Evolutionary conservation across 2,329 filamentous ascomycete species (phyloP), one percentile per base, ranked within the genome.

Genomic region (Beauveria brongniartii): DNA sequence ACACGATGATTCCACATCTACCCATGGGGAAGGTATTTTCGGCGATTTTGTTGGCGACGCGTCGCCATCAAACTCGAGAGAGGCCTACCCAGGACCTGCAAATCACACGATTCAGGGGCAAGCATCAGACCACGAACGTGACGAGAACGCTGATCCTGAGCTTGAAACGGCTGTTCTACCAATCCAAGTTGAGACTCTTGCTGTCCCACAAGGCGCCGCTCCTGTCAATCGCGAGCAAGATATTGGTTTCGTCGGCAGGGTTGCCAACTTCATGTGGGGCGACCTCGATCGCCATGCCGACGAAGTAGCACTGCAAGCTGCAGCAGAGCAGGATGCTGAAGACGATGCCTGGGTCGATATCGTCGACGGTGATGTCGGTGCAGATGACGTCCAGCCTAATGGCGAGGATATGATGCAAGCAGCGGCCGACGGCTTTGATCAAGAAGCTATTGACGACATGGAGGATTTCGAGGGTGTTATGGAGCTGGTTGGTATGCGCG

Each of bases 401-500:
- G 62, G 30, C 16, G 57, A 56, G 6, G 63, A 66, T 12, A 72
- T 70, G 30, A 73, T 52, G 20, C 43, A 59, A 52, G 60, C 18
- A 18, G 50, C 50, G 18, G 48, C 51, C 46, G 86, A 84, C 18
- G 89, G 82, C 9, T 77, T 93, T 41, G 91, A 96, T 59, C 82
- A 85, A 59, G 87, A 90, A 66, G 88, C 87, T 10, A 82, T 91
- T 47, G 90, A 92, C 48, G 89, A 97, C 66, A 90, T 90, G 10
- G 94, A 99, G 74, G 94, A 99, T 69, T 85, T 99, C 18, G 94
- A 99, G 71, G 94, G 94, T 0, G 90, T 99, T 57, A 86, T 99
- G 78, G 94, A 99, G 72, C 83, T 99, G 18, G 89, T 99, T 62
- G 94, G 94, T 43, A 95, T 99, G 89, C 91, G 95, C 69, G 94